Evolutionary conservation across 2,329 filamentous ascomycete species (phyloP).

Genomic region (Xylariaceae sp.): DNA sequence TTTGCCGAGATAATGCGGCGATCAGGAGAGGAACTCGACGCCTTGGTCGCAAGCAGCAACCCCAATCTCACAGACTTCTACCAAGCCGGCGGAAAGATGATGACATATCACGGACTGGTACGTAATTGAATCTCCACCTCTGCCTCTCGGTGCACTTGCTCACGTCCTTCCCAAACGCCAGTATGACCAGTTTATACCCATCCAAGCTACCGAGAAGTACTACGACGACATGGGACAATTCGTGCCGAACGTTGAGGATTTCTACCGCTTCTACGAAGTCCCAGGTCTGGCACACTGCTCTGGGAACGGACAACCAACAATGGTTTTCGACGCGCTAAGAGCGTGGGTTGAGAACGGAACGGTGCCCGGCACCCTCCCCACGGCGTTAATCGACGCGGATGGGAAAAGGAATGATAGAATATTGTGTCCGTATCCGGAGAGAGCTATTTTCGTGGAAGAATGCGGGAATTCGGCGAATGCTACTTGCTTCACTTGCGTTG

Average conservation of each 20-base stretch:
- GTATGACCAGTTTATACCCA: constrained; percentile 25
- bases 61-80: constrained; percentile 23
- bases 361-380: constrained; percentile 5
- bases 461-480: constrained; percentile 5
- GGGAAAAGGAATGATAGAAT: constrained; percentile 9
- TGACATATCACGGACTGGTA: constrained; percentile 49
- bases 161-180: background rate
- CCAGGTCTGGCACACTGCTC: constrained; percentile 26
- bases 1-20: constrained; percentile 15
- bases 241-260: constrained; percentile 14
- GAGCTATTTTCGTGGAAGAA: background rate
- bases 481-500: constrained; percentile 8
- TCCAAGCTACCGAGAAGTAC: constrained; percentile 18
- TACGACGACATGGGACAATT: constrained; percentile 14
- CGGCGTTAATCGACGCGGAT: background rate
- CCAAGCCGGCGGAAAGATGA: constrained; percentile 24
- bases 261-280: constrained; percentile 24
- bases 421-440: constrained; percentile 9
- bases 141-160: background rate
- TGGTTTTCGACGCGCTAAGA: constrained; percentile 18
- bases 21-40: constrained; percentile 17
- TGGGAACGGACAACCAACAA: constrained; percentile 19
- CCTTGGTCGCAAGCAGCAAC: constrained; percentile 16
- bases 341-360: constrained; percentile 26
- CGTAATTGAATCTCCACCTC: background rate